These are phyloP conservation scores for Tephrocybe rancida DNA, from an alignment of 768 basidiomycete species.

Conservation along the genomic window DNA sequence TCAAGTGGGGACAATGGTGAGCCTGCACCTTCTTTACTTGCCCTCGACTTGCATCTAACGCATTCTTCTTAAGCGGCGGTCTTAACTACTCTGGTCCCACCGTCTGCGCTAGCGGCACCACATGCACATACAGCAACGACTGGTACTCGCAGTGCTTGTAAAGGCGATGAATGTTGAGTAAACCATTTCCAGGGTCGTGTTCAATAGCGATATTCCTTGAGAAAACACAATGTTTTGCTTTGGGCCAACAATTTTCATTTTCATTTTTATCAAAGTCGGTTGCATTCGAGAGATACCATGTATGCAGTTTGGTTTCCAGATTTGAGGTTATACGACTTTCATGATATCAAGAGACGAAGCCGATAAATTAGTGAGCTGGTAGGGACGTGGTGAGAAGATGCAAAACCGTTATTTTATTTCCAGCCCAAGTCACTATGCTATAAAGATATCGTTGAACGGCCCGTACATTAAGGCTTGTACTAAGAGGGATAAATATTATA, in stretches of 20 bases:
- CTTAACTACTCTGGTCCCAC: conserved; percentile 1
- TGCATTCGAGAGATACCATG: too few relatives aligned
- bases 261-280: too few relatives aligned
- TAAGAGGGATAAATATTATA: neutral
- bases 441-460: neutral
- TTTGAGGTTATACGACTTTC: too few relatives aligned
- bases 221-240: too few relatives aligned
- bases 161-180: too few relatives aligned
- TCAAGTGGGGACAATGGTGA: neutral
- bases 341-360: too few relatives aligned
- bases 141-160: conserved; percentile 3
- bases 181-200: too few relatives aligned
- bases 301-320: too few relatives aligned
- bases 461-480: neutral
- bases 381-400: neutral
- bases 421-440: neutral
- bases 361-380: too few relatives aligned
- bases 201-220: too few relatives aligned
- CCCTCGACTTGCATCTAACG: neutral
- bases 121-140: neutral
- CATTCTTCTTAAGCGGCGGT: neutral
- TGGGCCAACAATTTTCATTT: too few relatives aligned
- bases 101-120: neutral
- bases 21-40: neutral
- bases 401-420: neutral